A percentile compares a stretch with the other conserved stretches of the same genome.
Evolutionary conservation across 2,329 filamentous ascomycete species (phyloP).

Genomic region (Hypomyces rosellus): DNA sequence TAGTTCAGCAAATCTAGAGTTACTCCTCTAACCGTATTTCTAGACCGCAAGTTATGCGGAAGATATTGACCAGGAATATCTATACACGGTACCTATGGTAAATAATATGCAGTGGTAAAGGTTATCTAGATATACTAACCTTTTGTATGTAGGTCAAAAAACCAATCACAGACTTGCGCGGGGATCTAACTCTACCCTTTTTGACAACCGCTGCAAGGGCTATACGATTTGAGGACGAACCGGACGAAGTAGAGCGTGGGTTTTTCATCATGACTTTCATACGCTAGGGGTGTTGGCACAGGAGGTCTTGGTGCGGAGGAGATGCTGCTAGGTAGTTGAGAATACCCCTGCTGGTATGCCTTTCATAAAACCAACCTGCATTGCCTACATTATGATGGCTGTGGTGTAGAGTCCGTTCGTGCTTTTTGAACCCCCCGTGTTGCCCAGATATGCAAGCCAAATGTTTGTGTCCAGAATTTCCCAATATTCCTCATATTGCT

Average conservation of each 20-base stretch:
- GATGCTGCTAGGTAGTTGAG: no score
- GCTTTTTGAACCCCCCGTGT: no score
- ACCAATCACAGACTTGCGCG: conserved; percentile 8
- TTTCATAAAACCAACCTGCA: no score
- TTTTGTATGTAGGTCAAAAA: conserved; percentile 6
- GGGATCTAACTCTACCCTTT: conserved; percentile 10
- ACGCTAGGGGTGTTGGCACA: neutral
- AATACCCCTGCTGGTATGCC: no score
- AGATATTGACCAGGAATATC: conserved; percentile 7
- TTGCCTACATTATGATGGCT: no score
- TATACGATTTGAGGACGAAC: conserved; percentile 10
- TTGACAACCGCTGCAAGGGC: conserved; percentile 5
- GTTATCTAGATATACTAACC: neutral
- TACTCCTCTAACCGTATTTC: no score
- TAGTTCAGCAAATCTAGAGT: neutral
- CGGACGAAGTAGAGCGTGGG: conserved; percentile 10
- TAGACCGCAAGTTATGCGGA: conserved; percentile 2
- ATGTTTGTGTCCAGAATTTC: no score
- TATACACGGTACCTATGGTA: conserved; percentile 12
- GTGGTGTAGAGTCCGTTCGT: no score
- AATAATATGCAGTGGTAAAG: neutral
- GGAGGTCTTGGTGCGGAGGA: no score
- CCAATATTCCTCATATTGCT: no score
- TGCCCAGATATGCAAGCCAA: no score
- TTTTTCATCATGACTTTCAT: conserved; percentile 7